Percentiles rank a stretch among this genome's conserved stretches.
These are phyloP conservation scores for Globisporangium carolinianum DNA, from an alignment of 352 stramenopile species.

Conservation along the genomic window DNA sequence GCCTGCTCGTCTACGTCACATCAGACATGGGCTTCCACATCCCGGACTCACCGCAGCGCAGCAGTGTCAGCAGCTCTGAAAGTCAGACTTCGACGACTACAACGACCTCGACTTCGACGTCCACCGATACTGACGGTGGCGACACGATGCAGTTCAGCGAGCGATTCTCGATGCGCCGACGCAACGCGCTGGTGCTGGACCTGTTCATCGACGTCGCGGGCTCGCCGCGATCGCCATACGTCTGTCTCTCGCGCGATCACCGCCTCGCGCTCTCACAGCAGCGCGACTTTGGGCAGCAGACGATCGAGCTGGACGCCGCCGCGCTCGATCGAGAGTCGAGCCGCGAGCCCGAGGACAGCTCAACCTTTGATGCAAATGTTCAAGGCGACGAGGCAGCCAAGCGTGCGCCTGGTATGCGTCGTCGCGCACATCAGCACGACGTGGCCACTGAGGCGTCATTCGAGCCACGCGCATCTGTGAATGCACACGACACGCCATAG, in stretches of 20 bases:
- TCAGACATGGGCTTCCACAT: slow-evolving; percentile 62
- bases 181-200: slow-evolving; percentile 54
- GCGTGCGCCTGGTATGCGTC: slow-evolving; percentile 5
- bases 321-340: too few species aligned
- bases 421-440: slow-evolving; percentile 2
- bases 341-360: neutral
- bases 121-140: neutral
- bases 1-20: too few species aligned
- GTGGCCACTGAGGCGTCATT: neutral
- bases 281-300: slow-evolving; percentile 20
- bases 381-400: neutral
- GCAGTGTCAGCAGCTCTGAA: slow-evolving; percentile 15
- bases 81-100: slow-evolving; percentile 9
- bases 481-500: too few species aligned
- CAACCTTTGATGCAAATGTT: too few species aligned
- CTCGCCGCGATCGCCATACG: slow-evolving; percentile 32
- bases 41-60: slow-evolving; percentile 34
- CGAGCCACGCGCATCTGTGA: too few species aligned
- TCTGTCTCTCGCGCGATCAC: slow-evolving; percentile 26
- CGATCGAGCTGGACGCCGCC: neutral
- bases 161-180: slow-evolving; percentile 19
- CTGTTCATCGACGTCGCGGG: slow-evolving; percentile 34
- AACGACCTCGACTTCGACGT: neutral
- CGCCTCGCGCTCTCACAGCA: slow-evolving; percentile 25
- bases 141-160: slow-evolving; percentile 5